A percentile compares a stretch with the other conserved stretches of the same genome.
Conservation (phyloP, 805 yeast species). For the Candida coquimbonensis region DNA sequence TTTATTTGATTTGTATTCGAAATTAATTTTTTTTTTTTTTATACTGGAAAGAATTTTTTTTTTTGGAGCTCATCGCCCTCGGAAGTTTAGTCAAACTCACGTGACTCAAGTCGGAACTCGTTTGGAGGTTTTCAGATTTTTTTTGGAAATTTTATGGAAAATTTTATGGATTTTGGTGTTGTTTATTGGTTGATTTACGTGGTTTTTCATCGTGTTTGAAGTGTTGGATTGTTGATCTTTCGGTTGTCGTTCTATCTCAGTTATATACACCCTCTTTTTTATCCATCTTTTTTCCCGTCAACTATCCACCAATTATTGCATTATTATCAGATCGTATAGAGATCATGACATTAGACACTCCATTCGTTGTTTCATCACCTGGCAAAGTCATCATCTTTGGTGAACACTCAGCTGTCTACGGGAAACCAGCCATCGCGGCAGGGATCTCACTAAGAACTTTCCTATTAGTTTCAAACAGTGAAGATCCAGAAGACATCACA, state of each 20-base stretch:
- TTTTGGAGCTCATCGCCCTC: neutral
- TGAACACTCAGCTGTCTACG: slow-evolving; percentile 93
- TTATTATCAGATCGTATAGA: too few relatives aligned
- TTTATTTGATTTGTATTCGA: too few relatives aligned
- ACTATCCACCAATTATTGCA: too few relatives aligned
- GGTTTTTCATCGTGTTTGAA: neutral
- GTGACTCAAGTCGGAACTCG: neutral
- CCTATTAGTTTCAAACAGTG: slow-evolving; percentile 49
- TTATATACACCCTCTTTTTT: neutral
- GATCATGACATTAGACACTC: slow-evolving; percentile 20
- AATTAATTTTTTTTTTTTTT: neutral
- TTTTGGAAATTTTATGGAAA: too few relatives aligned
- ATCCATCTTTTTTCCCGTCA: neutral
- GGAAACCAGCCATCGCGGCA: slow-evolving; percentile 94
- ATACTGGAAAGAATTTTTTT: neutral
- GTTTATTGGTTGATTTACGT: neutral
- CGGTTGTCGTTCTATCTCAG: too few relatives aligned
- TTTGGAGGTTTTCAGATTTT: too few relatives aligned
- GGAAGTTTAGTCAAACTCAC: neutral
- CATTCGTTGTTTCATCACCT: slow-evolving; percentile 85
- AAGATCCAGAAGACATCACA: slow-evolving; percentile 36
- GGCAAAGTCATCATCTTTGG: slow-evolving; percentile 96
- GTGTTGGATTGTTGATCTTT: too few relatives aligned
- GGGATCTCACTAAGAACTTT: slow-evolving; percentile 84
- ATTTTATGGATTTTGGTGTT: too few relatives aligned